Evolutionary conservation across 2,329 filamentous ascomycete species (phyloP).

Genomic region (Dothistroma septosporum): DNA sequence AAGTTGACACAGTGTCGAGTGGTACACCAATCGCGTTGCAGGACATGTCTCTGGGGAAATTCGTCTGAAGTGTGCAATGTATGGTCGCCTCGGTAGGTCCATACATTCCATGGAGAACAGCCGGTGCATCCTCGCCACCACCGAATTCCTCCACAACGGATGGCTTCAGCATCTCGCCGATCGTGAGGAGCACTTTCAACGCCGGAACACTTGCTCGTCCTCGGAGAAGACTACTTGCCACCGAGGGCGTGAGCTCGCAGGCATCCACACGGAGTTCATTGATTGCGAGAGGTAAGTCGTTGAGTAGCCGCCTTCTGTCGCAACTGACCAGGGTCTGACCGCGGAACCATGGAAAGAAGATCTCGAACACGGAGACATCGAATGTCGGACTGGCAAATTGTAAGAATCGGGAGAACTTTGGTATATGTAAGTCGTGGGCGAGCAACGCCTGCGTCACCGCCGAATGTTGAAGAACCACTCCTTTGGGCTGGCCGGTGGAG

Average conservation of each 20-base stretch:
- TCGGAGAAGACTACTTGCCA: constrained; percentile 71
- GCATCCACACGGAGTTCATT: constrained; percentile 67
- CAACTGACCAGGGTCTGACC: constrained; percentile 70
- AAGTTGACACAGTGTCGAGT: constrained; percentile 75
- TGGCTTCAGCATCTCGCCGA: constrained; percentile 85
- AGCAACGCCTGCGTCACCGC: constrained; percentile 78
- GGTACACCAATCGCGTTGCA: constrained; percentile 72
- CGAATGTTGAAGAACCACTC: constrained; percentile 74
- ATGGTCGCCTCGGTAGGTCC: constrained; percentile 90
- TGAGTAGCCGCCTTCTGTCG: constrained; percentile 64
- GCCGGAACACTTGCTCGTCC: constrained; percentile 63
- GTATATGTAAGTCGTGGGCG: constrained; percentile 75
- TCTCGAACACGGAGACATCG: constrained; percentile 91
- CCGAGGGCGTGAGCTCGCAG: constrained; percentile 84
- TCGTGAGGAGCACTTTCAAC: constrained; percentile 71
- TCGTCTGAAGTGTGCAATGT: constrained; percentile 74
- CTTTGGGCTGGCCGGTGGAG: constrained; percentile 84
- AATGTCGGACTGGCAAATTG: constrained; percentile 92
- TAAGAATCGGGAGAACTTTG: constrained; percentile 71
- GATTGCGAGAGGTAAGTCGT: constrained; percentile 68
- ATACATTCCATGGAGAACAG: constrained; percentile 88
- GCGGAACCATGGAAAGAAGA: constrained; percentile 79
- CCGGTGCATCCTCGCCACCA: constrained; percentile 46
- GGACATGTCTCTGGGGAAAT: constrained; percentile 54
- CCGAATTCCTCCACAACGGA: constrained; percentile 78